Conservation (phyloP, 257 asterid species). For the Lycium ferocissimum region DNA sequence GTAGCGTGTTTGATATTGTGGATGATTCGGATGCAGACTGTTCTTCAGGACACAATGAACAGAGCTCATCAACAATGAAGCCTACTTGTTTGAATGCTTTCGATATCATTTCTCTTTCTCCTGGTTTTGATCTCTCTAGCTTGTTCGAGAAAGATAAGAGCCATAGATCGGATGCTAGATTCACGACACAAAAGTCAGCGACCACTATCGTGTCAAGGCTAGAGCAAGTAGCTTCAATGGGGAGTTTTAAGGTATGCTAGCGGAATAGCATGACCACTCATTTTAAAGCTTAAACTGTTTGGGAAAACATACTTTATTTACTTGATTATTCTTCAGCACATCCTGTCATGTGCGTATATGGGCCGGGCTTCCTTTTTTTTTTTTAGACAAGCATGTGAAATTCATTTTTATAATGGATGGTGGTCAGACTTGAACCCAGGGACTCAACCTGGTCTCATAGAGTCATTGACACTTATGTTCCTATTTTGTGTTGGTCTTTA, state of each 20-base stretch:
- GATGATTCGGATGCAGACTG: slow-evolving; percentile 3
- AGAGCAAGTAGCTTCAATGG: slow-evolving; percentile 22
- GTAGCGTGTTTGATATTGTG: background rate
- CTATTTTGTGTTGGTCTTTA: too few relatives aligned
- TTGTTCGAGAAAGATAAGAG: slow-evolving; percentile 26
- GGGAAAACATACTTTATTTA: background rate
- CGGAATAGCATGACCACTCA: background rate
- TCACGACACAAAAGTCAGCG: background rate
- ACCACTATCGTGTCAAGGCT: slow-evolving; percentile 26
- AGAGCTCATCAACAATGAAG: background rate
- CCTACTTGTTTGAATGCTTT: slow-evolving; percentile 35
- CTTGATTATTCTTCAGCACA: background rate
- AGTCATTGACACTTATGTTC: too few relatives aligned
- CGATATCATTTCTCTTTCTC: slow-evolving; percentile 28
- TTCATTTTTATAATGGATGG: background rate
- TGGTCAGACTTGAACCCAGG: background rate
- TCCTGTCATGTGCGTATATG: too few relatives aligned
- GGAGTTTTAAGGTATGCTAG: background rate
- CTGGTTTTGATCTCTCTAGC: slow-evolving; percentile 29
- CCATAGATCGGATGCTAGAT: background rate
- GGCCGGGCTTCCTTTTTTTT: background rate
- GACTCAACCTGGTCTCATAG: background rate
- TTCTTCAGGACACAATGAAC: background rate
- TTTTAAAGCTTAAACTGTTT: background rate
- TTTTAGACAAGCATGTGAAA: background rate